Conservation (phyloP, 768 basidiomycete genomes). For the Mycena alexandri region DNA sequence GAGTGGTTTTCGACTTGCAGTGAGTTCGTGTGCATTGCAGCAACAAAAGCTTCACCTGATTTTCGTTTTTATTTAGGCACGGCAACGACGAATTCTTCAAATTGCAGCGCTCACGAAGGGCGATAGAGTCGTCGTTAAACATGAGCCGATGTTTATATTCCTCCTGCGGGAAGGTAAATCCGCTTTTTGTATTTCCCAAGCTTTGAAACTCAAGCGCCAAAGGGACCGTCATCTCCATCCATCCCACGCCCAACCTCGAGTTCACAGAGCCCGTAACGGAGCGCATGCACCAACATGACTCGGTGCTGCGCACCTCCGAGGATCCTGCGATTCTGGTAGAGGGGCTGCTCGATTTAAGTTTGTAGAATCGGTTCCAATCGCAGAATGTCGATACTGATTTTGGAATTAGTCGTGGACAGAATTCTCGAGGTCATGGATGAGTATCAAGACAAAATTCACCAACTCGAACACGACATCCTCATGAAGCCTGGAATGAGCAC, state of each 20-base stretch:
- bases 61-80: constrained; percentile 10
- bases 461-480: constrained; percentile 71
- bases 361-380: constrained; percentile 24
- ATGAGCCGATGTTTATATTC: constrained; percentile 74
- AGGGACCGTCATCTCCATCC: constrained; percentile 77
- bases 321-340: constrained; percentile 80
- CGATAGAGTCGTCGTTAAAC: constrained; percentile 69
- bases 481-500: constrained; percentile 71
- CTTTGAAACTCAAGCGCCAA: constrained; percentile 10
- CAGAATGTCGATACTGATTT: not conserved
- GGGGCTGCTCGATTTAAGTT: constrained; percentile 72
- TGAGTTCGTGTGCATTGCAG: not conserved
- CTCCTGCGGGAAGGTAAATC: constrained; percentile 72
- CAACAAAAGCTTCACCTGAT: not conserved
- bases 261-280: constrained; percentile 69
- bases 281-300: constrained; percentile 71
- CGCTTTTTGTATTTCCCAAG: not conserved
- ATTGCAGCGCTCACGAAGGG: constrained; percentile 60
- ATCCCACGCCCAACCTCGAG: constrained; percentile 57
- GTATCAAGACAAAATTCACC: constrained; percentile 72
- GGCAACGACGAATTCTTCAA: constrained; percentile 42
- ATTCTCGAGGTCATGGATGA: constrained; percentile 77
- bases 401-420: constrained; percentile 70
- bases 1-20: constrained; percentile 25
- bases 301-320: constrained; percentile 69